These are phyloP conservation scores for Leptodontidium sp. DNA, from an alignment of 2,329 filamentous ascomycete species.

Conservation along the genomic window DNA sequence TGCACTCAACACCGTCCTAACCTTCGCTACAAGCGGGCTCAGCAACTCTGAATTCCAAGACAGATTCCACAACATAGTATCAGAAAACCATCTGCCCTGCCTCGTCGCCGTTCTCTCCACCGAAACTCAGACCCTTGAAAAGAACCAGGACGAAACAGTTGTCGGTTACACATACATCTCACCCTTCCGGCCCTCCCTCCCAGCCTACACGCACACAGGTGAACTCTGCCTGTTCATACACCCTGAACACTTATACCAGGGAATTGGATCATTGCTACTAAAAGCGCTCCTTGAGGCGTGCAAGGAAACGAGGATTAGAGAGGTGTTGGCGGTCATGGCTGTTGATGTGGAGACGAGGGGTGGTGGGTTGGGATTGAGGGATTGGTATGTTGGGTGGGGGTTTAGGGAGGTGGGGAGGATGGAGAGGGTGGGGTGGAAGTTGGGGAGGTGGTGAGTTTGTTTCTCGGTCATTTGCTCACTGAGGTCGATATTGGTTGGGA, in stretches of 20 bases:
- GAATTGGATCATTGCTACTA: background rate
- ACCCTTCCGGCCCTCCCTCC: background rate
- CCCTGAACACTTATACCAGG: background rate
- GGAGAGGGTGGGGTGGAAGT: constrained; percentile 10
- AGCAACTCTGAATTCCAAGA: background rate
- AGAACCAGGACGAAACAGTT: background rate
- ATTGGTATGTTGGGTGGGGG: constrained; percentile 6
- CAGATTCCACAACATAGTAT: background rate
- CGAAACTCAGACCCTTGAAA: background rate
- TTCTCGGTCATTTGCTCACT: no score
- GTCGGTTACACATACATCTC: background rate
- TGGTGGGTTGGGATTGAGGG: background rate
- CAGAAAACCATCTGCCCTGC: background rate
- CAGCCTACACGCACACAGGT: background rate
- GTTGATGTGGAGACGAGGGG: background rate
- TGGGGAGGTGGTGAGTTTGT: constrained; percentile 4
- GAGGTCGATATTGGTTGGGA: no score
- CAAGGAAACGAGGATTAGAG: background rate
- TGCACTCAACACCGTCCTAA: background rate
- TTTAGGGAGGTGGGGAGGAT: constrained; percentile 3
- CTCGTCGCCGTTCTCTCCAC: background rate
- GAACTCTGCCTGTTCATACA: background rate
- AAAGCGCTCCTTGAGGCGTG: background rate
- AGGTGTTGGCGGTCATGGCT: constrained; percentile 1
- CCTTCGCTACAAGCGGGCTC: background rate